Base-by-base conservation (phyloP, 768 basidiomycete genomes). In the Phanerodontia chrysosporium region DNA sequence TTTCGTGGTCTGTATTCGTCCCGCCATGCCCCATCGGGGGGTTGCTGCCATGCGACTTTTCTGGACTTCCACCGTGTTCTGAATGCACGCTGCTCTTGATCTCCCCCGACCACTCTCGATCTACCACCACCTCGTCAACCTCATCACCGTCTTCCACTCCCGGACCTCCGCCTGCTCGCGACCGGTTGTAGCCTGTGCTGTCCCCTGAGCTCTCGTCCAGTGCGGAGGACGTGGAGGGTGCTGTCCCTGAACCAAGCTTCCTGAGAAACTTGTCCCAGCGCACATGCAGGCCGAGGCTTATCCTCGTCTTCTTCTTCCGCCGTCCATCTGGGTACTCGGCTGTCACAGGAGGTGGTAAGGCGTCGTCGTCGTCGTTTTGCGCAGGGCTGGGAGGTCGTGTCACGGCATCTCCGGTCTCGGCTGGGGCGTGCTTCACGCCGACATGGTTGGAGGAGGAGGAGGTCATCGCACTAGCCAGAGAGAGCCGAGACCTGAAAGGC, bases 91-190 rank as follows among this genome's bases (percentile, higher is more conserved):
- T 80, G 53, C 76, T 83, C 68, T 79, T 82, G 61, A 80, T 75
- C 60, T 83, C 83, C 57, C 84, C 83, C 2, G 79, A 74, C 87
- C 86, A 89, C 30, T 78, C 73, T 49, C 88, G 80, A 70, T 92
- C 89, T 16, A 92, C 89, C 24, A 92, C 83, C 22, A 90, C 82
- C 73, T 89, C 82, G 69, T 92, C 82, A 8, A 90, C 83, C 54
- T 76, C 73, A 29, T 75, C 76, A 14, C 66, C 69, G 28, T 76
- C 76, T 18, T 70, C 66, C 32, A 67, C 60, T 7, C 46, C 62
- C 3, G 71, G 70, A n/a, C n/a, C n/a, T 27, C 62, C 49, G 14
- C 64, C 69, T 42, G 25, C 44, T 16, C 64, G 51, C 13, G 63
- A 62, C n/a, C 62, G 73, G 13, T 64, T 49, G 32, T 70, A 75